These are phyloP conservation scores for Sideroxylon spinosum DNA, from an alignment of 179 eudicot species.

Conservation along the genomic window DNA sequence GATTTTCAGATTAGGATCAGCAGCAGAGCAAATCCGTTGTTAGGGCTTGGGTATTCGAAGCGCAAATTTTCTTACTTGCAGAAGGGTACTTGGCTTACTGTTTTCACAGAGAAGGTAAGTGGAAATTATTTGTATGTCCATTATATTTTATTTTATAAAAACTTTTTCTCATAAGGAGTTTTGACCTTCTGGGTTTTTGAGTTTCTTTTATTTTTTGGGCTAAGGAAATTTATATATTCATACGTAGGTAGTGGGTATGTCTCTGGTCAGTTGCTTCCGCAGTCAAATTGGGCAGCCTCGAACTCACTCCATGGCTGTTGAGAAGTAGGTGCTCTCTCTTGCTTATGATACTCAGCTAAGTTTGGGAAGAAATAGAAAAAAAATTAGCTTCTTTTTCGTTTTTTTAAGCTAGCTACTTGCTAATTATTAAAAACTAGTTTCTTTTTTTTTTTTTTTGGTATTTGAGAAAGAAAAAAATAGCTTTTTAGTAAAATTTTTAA, in stretches of 20 bases:
- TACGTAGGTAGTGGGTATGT: slow-evolving; percentile 17
- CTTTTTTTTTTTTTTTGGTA: too few species aligned
- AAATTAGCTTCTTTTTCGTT: too few species aligned
- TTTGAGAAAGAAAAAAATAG: too few species aligned
- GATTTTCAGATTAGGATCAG: slow-evolving; percentile 18
- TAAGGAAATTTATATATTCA: neutral
- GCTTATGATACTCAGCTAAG: neutral
- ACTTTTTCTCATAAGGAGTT: neutral
- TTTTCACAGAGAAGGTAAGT: slow-evolving; percentile 19
- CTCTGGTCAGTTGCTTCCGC: slow-evolving; percentile 18
- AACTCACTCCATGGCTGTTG: slow-evolving; percentile 22
- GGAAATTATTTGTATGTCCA: neutral
- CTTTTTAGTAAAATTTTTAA: too few species aligned
- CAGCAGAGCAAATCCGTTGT: neutral
- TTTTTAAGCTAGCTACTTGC: too few species aligned
- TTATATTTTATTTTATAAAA: neutral
- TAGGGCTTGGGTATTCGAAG: slow-evolving; percentile 11
- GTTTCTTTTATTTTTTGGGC: neutral
- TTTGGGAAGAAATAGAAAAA: too few species aligned
- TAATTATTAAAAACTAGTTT: too few species aligned
- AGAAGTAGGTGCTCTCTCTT: slow-evolving; percentile 41
- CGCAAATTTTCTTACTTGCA: slow-evolving; percentile 9
- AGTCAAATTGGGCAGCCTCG: slow-evolving; percentile 23
- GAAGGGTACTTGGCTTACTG: slow-evolving; percentile 11
- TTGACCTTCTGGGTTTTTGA: too few species aligned